Evolutionary conservation across 192 early-diverging fungal species (phyloP).

Genomic region (Mycoemilia scoparia): DNA sequence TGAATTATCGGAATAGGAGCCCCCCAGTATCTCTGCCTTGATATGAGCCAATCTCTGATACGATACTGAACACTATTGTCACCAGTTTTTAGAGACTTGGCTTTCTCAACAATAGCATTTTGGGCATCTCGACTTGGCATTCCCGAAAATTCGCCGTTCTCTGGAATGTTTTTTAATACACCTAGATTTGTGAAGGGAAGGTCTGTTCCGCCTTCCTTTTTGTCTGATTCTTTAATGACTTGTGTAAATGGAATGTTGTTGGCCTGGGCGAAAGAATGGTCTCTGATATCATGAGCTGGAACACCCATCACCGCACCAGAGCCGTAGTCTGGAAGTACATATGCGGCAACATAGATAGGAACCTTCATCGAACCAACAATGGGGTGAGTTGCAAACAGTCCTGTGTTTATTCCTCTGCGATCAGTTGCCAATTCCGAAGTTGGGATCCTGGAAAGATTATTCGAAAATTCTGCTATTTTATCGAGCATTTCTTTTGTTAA

Average conservation of each 20-base stretch:
- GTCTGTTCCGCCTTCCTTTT: neutral
- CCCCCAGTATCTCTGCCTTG: constrained; percentile 91
- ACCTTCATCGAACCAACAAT: constrained; percentile 28
- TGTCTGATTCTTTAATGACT: constrained; percentile 25
- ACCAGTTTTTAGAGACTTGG: constrained; percentile 26
- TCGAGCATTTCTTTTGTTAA: constrained; percentile 13
- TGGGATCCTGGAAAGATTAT: no score
- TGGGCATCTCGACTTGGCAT: constrained; percentile 38
- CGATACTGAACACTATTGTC: constrained; percentile 41
- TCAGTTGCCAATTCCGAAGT: constrained; percentile 5
- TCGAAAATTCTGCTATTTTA: no score
- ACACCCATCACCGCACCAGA: constrained; percentile 80
- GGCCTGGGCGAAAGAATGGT: constrained; percentile 41
- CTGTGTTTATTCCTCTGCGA: constrained; percentile 34
- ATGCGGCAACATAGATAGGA: constrained; percentile 54
- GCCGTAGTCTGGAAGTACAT: constrained; percentile 59
- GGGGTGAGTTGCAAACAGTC: constrained; percentile 44
- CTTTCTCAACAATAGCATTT: constrained; percentile 31
- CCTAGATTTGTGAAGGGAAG: constrained; percentile 33
- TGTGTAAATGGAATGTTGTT: constrained; percentile 24
- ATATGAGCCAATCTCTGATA: constrained; percentile 88
- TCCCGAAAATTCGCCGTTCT: constrained; percentile 39
- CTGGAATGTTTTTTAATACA: constrained; percentile 21
- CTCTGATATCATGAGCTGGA: constrained; percentile 59
- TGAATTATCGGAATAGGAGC: constrained; percentile 91